Conservation (phyloP, 805 yeast species). For the Ogataea paraovalis region DNA sequence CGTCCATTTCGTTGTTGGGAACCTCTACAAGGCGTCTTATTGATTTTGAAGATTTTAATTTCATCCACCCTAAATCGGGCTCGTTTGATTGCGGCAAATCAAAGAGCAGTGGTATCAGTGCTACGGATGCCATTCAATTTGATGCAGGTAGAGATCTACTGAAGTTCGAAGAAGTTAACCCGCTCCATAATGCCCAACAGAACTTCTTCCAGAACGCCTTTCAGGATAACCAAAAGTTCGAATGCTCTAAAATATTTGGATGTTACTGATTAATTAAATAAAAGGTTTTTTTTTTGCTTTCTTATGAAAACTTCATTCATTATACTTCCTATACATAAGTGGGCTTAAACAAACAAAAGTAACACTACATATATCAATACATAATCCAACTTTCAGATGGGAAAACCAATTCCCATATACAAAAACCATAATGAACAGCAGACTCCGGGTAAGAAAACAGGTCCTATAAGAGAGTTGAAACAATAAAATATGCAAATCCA, state of each 20-base stretch:
- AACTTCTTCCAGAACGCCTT: too few species aligned
- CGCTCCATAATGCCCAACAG: not conserved
- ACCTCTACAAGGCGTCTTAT: not conserved
- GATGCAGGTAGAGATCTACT: slow-evolving; percentile 15
- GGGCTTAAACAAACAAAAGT: too few species aligned
- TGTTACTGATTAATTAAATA: not conserved
- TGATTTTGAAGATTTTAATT: not conserved
- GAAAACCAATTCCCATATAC: too few species aligned
- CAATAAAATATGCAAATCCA: not conserved
- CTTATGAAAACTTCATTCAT: not conserved
- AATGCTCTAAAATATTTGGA: not conserved
- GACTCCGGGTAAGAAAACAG: too few species aligned
- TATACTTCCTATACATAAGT: not conserved
- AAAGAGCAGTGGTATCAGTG: not conserved
- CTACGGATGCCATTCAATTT: slow-evolving; percentile 12
- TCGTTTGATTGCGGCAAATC: not conserved
- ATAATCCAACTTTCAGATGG: too few species aligned
- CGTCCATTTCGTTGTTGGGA: too few species aligned
- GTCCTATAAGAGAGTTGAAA: not conserved
- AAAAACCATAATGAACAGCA: too few species aligned
- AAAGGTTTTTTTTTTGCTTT: not conserved
- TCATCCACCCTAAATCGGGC: not conserved
- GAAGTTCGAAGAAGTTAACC: not conserved
- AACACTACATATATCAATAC: too few species aligned
- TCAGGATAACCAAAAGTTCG: too few species aligned